These are phyloP conservation scores for Boletus insuetus DNA, from an alignment of 768 basidiomycete genomes.

Conservation along the genomic window DNA sequence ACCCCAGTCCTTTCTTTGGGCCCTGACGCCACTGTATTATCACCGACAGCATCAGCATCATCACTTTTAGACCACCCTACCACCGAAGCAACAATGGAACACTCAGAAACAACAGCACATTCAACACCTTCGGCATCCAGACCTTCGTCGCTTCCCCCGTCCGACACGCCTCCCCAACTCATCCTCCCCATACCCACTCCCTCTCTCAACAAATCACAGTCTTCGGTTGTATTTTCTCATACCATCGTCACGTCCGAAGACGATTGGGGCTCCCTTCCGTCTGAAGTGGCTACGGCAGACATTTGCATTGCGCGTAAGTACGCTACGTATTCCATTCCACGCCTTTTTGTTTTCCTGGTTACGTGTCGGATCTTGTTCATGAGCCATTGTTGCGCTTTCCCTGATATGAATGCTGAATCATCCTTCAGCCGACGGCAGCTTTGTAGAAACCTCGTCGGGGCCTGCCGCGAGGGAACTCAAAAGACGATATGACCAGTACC, in stretches of 20 bases:
- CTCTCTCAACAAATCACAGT: slow-evolving; percentile 38
- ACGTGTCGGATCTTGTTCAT: slow-evolving; percentile 6
- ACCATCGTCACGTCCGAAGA: slow-evolving; percentile 33
- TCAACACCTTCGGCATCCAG: slow-evolving; percentile 14
- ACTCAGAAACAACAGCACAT: slow-evolving; percentile 16
- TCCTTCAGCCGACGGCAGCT: slow-evolving; percentile 63
- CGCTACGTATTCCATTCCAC: slow-evolving; percentile 7
- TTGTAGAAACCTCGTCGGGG: slow-evolving; percentile 78
- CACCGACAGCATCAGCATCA: slow-evolving; percentile 18
- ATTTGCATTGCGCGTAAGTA: slow-evolving; percentile 58
- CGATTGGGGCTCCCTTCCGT: slow-evolving; percentile 41
- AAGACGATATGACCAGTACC: slow-evolving; percentile 64
- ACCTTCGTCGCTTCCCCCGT: slow-evolving; percentile 18
- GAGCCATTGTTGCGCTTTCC: neutral
- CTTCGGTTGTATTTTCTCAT: slow-evolving; percentile 46
- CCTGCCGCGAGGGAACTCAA: slow-evolving; percentile 76
- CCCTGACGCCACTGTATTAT: slow-evolving; percentile 25
- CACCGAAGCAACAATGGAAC: slow-evolving; percentile 19
- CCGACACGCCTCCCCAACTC: slow-evolving; percentile 28
- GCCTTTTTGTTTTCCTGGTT: neutral
- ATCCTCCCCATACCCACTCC: slow-evolving; percentile 44
- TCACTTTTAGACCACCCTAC: slow-evolving; percentile 22
- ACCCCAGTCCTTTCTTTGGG: slow-evolving; percentile 11
- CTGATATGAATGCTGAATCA: slow-evolving; percentile 1
- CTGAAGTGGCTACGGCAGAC: slow-evolving; percentile 54